Conservation (phyloP, 805 yeast species). For the Lachancea nothofagi region DNA sequence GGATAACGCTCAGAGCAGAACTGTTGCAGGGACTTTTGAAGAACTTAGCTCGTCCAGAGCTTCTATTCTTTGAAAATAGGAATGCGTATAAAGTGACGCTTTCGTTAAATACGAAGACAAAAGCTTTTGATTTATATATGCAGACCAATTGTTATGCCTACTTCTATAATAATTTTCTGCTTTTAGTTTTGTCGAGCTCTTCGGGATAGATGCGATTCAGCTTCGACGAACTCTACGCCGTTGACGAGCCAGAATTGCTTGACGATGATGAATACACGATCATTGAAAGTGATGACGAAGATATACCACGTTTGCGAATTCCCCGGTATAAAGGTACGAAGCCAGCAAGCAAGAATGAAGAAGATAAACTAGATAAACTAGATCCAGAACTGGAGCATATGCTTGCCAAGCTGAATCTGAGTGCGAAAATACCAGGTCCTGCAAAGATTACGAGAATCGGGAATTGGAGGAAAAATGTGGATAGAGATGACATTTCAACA, state of each 20-base stretch:
- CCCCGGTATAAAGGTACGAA: constrained; percentile 11
- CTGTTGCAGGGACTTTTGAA: too few relatives aligned
- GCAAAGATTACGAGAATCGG: not conserved
- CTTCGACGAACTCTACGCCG: constrained; percentile 16
- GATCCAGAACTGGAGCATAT: constrained; percentile 16
- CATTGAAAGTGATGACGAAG: constrained; percentile 16
- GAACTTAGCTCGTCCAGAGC: too few relatives aligned
- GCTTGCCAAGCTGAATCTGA: constrained; percentile 14
- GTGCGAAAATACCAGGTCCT: constrained; percentile 15
- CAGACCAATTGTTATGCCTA: too few relatives aligned
- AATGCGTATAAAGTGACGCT: too few relatives aligned
- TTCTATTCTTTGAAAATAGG: too few relatives aligned
- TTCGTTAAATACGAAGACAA: too few relatives aligned
- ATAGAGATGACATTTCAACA: too few relatives aligned
- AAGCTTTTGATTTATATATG: too few relatives aligned
- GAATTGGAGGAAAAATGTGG: too few relatives aligned
- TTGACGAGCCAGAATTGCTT: constrained; percentile 10
- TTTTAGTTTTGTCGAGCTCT: not conserved
- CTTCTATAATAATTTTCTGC: too few relatives aligned
- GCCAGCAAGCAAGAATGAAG: constrained; percentile 1
- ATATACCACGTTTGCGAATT: constrained; percentile 17
- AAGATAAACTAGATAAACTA: constrained; percentile 4
- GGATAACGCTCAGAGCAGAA: too few relatives aligned
- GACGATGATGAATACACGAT: constrained; percentile 11
- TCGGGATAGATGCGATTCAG: constrained; percentile 15